Evolutionary conservation across 169 alveolate species (phyloP), one percentile per base, ranked within the genome.

Genomic region (Cyclospora cayetanensis): DNA sequence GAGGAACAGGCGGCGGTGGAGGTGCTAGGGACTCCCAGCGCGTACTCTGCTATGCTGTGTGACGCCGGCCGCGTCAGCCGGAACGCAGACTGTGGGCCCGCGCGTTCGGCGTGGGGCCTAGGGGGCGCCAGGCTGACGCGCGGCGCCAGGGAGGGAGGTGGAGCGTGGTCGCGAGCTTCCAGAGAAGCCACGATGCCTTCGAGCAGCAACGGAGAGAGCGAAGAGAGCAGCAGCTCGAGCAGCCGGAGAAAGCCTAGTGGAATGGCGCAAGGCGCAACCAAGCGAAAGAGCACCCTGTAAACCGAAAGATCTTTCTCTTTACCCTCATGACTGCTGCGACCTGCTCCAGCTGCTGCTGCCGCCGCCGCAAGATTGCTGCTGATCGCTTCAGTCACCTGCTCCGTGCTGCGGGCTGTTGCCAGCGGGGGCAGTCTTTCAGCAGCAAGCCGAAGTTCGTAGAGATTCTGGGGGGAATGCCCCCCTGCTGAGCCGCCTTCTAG

Each of bases 221-320:
- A 53, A 20, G 89, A 53, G 63, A 79, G 89, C 74, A 79, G 72
- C 55, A 79, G 55, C 15, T 79, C 89, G 31, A 79, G 72, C 74
- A 79, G 74, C 50, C 89, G 46, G 25, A 79, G 53, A 35, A 46
- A 11, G 39, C 76, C 72, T 34, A 79, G 74, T 50, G 50, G 76
- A 34, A 3, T 53, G 27, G 63, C 76, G 27, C 76, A 55, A n/a
- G 89, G 55, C 31, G 89, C 31, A 29, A 55, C 52, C 5, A 53
- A 37, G 27, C 89, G 76, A 12, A 53, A 52, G 25, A 52, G 76
- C 25, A 34, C 89, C 11, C 42, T 5, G 27, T 11, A 79, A 3
- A 79, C 53, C n/a, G 50, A 53, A 1, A 53, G 35, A 35, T 55
- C 70, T 34, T 52, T 3, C 89, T 55, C 60, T 2, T 72, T 43